Conservation (phyloP, 1,284 basidiomycete species). For the Ustilago shanxiensis region DNA sequence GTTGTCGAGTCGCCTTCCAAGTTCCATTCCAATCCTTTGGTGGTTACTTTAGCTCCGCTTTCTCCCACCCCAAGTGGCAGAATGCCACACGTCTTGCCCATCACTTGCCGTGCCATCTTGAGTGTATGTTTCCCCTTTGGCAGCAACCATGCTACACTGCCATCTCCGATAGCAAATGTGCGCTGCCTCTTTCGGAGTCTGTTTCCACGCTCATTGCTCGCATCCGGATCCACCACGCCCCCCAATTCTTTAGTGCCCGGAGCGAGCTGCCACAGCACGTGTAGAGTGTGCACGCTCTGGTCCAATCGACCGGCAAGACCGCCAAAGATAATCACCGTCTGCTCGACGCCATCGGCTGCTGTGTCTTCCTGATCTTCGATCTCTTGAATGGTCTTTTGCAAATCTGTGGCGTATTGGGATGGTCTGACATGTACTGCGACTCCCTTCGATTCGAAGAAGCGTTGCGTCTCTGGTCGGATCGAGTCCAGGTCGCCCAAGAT, state of each 20-base stretch:
- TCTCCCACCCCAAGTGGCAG: conserved; percentile 80
- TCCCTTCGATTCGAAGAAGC: conserved; percentile 79
- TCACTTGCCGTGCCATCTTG: conserved; percentile 77
- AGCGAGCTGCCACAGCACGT: conserved; percentile 82
- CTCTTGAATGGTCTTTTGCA: conserved; percentile 87
- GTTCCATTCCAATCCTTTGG: conserved; percentile 90
- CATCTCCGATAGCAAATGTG: conserved; percentile 84
- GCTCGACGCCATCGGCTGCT: conserved; percentile 30
- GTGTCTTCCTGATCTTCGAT: conserved; percentile 75
- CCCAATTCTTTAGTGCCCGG: conserved; percentile 70
- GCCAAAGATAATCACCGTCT: conserved; percentile 80
- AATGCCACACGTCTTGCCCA: conserved; percentile 92
- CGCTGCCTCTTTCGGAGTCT: conserved; percentile 73
- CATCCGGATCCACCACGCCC: conserved; percentile 46
- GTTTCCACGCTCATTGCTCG: conserved; percentile 20
- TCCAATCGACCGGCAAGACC: conserved; percentile 91
- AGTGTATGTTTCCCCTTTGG: conserved; percentile 83
- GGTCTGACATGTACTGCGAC: conserved; percentile 79
- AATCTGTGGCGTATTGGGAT: conserved; percentile 88
- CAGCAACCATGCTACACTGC: conserved; percentile 89
- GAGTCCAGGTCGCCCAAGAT: conserved; percentile 96
- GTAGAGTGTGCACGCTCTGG: conserved; percentile 91
- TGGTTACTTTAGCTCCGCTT: conserved; percentile 80
- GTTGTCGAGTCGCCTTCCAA: conserved; percentile 70
- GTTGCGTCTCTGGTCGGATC: conserved; percentile 79